Evolutionary conservation across 768 basidiomycete genomes (phyloP), one percentile per base, ranked within the genome.

Genomic region (Mycena amicta): DNA sequence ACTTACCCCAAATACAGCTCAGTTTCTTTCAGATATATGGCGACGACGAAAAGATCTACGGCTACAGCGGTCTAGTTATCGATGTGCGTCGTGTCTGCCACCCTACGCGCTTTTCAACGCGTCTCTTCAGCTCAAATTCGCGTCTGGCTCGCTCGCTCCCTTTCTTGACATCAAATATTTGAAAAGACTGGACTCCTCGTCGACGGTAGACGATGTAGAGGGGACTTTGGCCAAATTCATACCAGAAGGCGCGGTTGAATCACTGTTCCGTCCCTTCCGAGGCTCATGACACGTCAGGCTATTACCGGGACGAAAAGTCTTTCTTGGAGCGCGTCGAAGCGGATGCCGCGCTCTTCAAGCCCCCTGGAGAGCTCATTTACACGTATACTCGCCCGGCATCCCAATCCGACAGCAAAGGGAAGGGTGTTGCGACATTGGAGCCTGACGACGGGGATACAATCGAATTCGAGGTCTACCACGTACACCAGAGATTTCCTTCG

Each of bases 1-100:
- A 46, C 33, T 40, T 29, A 49, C 43, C 23, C n/a, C 5, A 52
- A 52, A 41, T 53, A 16, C 41, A 23, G 28, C 25, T 18, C 28
- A 45, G 22, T 39, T 40, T 55, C 49, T 30, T 39, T 52, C 47
- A 93, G 92, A 95, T 99, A 67, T 98, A 87, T 69, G 96, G 96
- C 52, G 93, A 98, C 67, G 91, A 96, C 53, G 95, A 99, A 75
- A 95, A 88, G 75, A 89, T 98, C 55, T 98, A 96, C 70, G 96
- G 96, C 2, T 98, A 97, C 74, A 82, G 86, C 60, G 88, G 88
- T 67, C 80, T 99, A 30, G 71, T 81, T 26, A 88, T 98, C 65
- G 86, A 96, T 69, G 95, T 97, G 68, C 61, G 87, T 74, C 49
- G 25, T 39, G 3, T 20, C 22, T 37, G 23, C 31, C 18, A 28